phyloP scores from a whole-genome alignment of 164 flowering plant genomes.

The Akebia trifoliata region DNA sequence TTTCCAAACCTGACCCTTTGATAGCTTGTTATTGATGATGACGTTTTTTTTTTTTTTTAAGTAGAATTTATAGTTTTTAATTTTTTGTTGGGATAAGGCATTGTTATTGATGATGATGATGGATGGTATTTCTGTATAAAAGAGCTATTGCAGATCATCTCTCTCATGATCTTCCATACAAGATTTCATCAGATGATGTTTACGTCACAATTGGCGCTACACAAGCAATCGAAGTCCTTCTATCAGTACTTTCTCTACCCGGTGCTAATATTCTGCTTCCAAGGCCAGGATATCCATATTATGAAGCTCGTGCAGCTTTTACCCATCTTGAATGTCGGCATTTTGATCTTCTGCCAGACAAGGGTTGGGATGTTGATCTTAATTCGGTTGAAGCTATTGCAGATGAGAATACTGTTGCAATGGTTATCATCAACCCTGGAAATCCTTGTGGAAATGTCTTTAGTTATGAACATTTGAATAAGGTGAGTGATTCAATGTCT shows the following conservation, averaged over 20 bases:
- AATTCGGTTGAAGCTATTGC: slow-evolving; percentile 60
- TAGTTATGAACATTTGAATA: slow-evolving; percentile 49
- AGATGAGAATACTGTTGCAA: slow-evolving; percentile 70
- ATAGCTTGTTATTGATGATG: too few relatives aligned
- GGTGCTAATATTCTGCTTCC: slow-evolving; percentile 82
- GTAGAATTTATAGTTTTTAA: not conserved
- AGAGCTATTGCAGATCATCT: slow-evolving; percentile 76
- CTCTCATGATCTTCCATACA: slow-evolving; percentile 64
- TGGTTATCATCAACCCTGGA: slow-evolving; percentile 79
- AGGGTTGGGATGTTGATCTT: slow-evolving; percentile 81
- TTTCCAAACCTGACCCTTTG: too few relatives aligned
- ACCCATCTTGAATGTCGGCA: slow-evolving; percentile 52
- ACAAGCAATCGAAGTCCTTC: slow-evolving; percentile 65
- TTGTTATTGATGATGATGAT: not conserved
- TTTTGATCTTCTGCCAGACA: slow-evolving; percentile 71
- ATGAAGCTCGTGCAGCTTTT: slow-evolving; percentile 64
- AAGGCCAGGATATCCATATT: slow-evolving; percentile 72
- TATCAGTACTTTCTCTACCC: slow-evolving; percentile 59
- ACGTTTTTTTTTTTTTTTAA: not conserved
- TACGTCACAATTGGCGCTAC: slow-evolving; percentile 78
- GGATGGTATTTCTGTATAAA: slow-evolving; percentile 6
- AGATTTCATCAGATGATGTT: slow-evolving; percentile 61
- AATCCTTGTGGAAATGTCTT: slow-evolving; percentile 93
- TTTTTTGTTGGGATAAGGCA: not conserved
- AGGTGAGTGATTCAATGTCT: too few relatives aligned